Evolutionary conservation across 768 basidiomycete species (phyloP).

Genomic region (Pleurotus pulmonarius): DNA sequence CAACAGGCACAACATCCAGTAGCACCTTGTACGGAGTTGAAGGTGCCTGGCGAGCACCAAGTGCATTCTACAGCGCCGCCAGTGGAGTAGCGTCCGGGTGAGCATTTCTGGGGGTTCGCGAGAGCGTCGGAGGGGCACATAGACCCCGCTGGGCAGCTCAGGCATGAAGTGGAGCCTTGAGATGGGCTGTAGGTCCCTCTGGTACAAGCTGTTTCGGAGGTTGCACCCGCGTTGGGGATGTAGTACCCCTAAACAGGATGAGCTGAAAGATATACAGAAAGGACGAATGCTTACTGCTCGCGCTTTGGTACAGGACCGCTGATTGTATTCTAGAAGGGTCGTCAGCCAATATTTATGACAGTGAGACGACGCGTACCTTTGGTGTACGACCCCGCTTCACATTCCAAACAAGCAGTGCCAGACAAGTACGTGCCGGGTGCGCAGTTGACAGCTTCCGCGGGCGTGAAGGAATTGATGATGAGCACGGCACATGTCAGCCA

Average conservation of each 20-base stretch:
- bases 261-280: too few species aligned
- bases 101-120: conserved; percentile 18
- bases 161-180: conserved; percentile 10
- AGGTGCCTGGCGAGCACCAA: conserved; percentile 19
- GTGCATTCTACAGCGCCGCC: conserved; percentile 17
- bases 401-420: neutral
- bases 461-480: neutral
- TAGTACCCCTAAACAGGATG: conserved; percentile 16
- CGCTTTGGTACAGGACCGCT: neutral
- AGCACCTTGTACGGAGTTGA: conserved; percentile 21
- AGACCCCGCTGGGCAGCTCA: conserved; percentile 14
- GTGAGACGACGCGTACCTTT: neutral
- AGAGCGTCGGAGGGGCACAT: conserved; percentile 19
- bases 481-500: too few species aligned
- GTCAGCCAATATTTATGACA: too few species aligned
- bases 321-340: neutral
- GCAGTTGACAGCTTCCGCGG: neutral
- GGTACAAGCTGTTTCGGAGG: conserved; percentile 17
- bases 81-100: conserved; percentile 21
- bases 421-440: neutral
- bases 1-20: conserved; percentile 23
- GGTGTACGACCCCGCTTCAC: neutral
- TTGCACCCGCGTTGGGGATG: conserved; percentile 13
- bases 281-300: neutral
- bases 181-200: conserved; percentile 11